These are phyloP conservation scores for Mycena rosella DNA, from an alignment of 768 basidiomycete species.

Conservation along the genomic window DNA sequence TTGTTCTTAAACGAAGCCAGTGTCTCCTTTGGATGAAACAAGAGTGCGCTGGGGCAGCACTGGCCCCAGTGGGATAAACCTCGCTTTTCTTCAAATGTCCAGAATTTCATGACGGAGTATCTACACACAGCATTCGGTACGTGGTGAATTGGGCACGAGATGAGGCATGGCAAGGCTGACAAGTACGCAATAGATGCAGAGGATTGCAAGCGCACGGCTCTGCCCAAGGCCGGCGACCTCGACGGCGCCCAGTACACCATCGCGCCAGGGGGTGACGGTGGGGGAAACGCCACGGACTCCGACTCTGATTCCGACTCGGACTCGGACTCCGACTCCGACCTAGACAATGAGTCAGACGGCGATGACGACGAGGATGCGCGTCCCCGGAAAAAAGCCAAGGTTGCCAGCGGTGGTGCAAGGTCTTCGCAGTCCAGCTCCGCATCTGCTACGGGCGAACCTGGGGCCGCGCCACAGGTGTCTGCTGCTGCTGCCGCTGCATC, in stretches of 20 bases:
- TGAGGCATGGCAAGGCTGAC: background rate
- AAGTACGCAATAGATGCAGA: background rate
- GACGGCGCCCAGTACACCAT: background rate
- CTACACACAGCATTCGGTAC: conserved; percentile 19
- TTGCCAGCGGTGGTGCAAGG: too few species aligned
- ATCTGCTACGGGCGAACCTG: too few species aligned
- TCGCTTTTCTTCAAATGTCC: conserved; percentile 8
- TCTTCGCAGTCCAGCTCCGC: too few species aligned
- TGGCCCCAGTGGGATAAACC: conserved; percentile 18
- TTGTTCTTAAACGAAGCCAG: background rate
- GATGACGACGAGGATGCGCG: background rate
- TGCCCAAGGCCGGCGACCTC: background rate
- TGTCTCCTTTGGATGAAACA: conserved; percentile 4
- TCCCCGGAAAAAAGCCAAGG: background rate
- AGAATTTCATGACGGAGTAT: conserved; percentile 16
- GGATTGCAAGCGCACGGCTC: background rate
- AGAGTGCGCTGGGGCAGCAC: background rate
- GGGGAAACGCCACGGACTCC: too few species aligned
- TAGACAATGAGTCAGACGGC: background rate
- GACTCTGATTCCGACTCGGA: background rate
- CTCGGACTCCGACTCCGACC: background rate
- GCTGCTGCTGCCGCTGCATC: too few species aligned
- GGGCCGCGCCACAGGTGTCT: too few species aligned
- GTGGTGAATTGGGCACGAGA: background rate
- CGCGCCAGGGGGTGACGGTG: background rate